Evolutionary conservation across 139 green algal genomes (phyloP).

Genomic region (Yamagishiella unicocca): DNA sequence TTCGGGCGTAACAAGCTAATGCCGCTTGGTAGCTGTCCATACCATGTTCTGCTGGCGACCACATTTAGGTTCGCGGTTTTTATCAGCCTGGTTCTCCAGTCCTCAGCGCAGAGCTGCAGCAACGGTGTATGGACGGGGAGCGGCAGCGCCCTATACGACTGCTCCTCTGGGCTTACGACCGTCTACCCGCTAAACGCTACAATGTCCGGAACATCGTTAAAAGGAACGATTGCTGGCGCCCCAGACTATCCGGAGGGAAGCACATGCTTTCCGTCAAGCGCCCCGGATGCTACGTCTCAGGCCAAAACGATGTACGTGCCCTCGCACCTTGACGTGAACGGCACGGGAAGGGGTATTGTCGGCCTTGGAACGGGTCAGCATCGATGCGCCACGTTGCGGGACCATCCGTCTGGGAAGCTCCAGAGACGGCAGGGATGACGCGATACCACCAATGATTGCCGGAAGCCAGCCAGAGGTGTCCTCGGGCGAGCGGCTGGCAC

Average conservation of each 20-base stretch:
- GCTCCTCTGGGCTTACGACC: neutral
- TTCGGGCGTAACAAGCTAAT: too few relatives aligned
- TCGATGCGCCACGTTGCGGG: too few relatives aligned
- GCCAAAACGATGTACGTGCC: neutral
- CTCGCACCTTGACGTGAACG: too few relatives aligned
- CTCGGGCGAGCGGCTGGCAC: too few relatives aligned
- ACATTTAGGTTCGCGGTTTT: too few relatives aligned
- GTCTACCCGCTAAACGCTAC: neutral
- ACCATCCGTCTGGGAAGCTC: too few relatives aligned
- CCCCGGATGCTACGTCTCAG: neutral
- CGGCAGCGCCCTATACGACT: neutral
- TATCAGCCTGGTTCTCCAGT: too few relatives aligned
- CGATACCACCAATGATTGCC: neutral
- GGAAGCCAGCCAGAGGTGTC: neutral
- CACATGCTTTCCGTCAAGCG: neutral
- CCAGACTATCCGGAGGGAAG: neutral
- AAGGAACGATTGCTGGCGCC: neutral
- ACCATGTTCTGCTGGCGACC: too few relatives aligned
- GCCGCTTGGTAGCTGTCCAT: too few relatives aligned
- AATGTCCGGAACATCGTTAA: neutral
- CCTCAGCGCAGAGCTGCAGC: conserved; percentile 5
- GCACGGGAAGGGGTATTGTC: neutral
- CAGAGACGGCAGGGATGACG: neutral
- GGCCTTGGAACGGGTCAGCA: neutral
- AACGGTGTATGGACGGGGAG: neutral